Percentiles rank a stretch among this genome's conserved stretches.
Conservation (phyloP, 1,139 yeast species). For the Diutina pseudorugosa region DNA sequence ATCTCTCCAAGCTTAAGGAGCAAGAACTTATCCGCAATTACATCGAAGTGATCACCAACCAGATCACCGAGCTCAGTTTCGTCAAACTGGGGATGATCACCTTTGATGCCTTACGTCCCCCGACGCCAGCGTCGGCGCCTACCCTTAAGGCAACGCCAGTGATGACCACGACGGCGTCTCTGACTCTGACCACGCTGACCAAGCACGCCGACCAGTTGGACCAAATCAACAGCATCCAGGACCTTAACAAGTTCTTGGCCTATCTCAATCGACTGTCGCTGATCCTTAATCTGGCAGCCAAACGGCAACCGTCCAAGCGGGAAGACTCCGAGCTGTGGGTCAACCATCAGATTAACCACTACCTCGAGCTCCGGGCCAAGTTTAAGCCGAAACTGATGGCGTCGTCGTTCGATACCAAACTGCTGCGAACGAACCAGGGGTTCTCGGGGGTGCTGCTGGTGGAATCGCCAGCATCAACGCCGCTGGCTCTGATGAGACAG, state of each 20-base stretch:
- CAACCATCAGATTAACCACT: constrained; percentile 25
- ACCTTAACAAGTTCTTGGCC: constrained; percentile 30
- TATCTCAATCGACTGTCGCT: constrained; percentile 28
- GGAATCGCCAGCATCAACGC: not conserved
- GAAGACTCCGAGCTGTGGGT: constrained; percentile 11
- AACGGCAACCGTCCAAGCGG: constrained; percentile 11
- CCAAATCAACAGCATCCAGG: constrained; percentile 30
- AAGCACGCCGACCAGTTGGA: constrained; percentile 10
- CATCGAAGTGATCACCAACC: constrained; percentile 31
- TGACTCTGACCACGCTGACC: constrained; percentile 3
- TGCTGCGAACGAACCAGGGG: not conserved
- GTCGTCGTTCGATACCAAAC: not conserved
- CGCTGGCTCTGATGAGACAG: not conserved
- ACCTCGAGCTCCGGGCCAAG: constrained; percentile 18
- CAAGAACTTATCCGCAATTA: constrained; percentile 34
- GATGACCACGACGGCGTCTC: constrained; percentile 6
- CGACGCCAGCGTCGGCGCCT: constrained; percentile 6
- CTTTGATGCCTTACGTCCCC: constrained; percentile 25
- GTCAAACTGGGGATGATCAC: constrained; percentile 37
- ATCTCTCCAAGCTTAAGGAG: constrained; percentile 29
- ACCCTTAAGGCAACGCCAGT: constrained; percentile 5
- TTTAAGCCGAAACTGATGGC: not conserved
- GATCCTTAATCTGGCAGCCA: constrained; percentile 30
- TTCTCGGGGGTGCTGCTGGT: not conserved
- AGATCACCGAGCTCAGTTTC: constrained; percentile 32